phyloP scores from a whole-genome alignment of 2,329 filamentous ascomycete genomes.

The Colletotrichum cordylinicola region DNA sequence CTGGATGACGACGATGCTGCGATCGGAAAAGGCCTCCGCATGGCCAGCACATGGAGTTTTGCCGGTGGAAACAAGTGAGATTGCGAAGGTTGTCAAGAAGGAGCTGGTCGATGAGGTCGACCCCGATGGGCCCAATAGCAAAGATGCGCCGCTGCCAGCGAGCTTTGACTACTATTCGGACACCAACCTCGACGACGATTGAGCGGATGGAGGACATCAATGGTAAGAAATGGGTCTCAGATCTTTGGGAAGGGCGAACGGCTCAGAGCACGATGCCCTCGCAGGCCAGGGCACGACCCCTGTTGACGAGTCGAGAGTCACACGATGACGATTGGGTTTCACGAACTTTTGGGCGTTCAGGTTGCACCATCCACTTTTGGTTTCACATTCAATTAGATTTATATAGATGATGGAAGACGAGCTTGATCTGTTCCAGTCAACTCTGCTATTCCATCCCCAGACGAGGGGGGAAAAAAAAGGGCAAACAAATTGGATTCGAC shows the following conservation, averaged over 20 bases:
- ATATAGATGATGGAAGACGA: not conserved
- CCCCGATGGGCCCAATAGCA: conserved; percentile 29
- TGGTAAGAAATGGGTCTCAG: not conserved
- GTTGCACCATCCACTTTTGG: not conserved
- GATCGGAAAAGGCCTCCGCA: conserved; percentile 26
- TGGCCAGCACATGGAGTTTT: not conserved
- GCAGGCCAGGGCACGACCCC: not conserved
- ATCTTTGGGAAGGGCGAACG: not conserved
- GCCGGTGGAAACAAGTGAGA: not conserved
- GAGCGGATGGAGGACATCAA: not conserved
- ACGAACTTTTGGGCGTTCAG: not conserved
- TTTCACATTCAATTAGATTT: not conserved
- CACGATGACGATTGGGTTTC: not conserved
- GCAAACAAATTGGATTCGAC: not conserved
- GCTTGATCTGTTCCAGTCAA: not conserved
- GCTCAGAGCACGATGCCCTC: not conserved
- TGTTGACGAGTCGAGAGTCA: not conserved
- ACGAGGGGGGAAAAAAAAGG: not conserved
- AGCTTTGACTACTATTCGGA: conserved; percentile 42
- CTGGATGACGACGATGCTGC: conserved; percentile 60
- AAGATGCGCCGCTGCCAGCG: conserved; percentile 32
- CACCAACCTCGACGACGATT: conserved; percentile 5
- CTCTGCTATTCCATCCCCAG: not conserved
- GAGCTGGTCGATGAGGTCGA: conserved; percentile 27
- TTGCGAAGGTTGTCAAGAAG: conserved; percentile 16